Evolutionary conservation across 2,329 filamentous ascomycete species (phyloP).

Genomic region (Cytospora schulzeri): DNA sequence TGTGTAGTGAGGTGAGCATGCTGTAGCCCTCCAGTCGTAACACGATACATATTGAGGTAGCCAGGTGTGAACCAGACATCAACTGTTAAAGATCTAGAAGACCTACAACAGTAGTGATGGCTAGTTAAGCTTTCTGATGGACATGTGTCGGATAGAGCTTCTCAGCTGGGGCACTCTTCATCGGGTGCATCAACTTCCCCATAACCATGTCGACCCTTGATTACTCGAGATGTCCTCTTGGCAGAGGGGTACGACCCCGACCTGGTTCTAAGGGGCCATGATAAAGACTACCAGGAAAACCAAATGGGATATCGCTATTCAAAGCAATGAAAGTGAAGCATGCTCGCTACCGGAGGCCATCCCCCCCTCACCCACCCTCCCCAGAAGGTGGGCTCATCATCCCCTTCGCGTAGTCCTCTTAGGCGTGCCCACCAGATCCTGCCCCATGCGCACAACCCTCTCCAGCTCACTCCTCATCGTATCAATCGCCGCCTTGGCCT

Average conservation of each 20-base stretch:
- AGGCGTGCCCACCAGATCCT: constrained; percentile 44
- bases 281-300: not conserved
- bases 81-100: too few species aligned
- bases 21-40: too few species aligned
- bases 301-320: not conserved
- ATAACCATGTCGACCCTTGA: not conserved
- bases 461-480: constrained; percentile 55
- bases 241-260: not conserved
- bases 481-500: constrained; percentile 49
- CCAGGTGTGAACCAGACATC: too few species aligned
- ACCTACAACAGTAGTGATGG: too few species aligned
- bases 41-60: too few species aligned
- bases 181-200: not conserved
- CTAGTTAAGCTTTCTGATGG: not conserved
- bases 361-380: not conserved
- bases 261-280: not conserved
- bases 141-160: not conserved
- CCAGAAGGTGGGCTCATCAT: not conserved
- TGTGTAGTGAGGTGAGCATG: too few species aligned
- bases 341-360: too few species aligned
- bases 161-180: not conserved
- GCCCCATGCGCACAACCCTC: constrained; percentile 49
- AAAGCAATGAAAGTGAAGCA: not conserved
- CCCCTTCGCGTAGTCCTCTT: constrained; percentile 1
- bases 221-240: not conserved